Base-by-base conservation (phyloP, 2,329 filamentous ascomycete species). In the Fusarium tricinctum region DNA sequence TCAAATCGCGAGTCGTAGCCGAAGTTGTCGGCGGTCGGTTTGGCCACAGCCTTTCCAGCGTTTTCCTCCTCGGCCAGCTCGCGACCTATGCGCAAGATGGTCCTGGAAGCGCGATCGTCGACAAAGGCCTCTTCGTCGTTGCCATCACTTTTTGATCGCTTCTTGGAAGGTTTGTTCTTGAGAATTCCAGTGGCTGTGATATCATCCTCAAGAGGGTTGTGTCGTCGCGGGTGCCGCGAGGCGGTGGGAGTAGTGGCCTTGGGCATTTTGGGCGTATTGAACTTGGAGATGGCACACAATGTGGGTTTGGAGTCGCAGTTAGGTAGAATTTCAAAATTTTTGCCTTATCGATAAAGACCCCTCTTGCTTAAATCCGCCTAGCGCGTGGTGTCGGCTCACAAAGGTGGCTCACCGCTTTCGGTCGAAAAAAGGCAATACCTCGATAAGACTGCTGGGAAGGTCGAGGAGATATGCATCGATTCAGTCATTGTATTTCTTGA, bases 151-250 rank as follows among this genome's bases (percentile, higher is more conserved):
- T 89, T 91, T 69, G 85, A 83, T 79, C 89, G 91, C 72, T 86
- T 85, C 82, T 93, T 93, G 71, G 89, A 89, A 30, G 88, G 85
- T 84, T 94, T 90, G 77, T 89, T 89, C 82, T 94, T 88, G 75
- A 95, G 78, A 70, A 90, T 83, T 63, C 90, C 85, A 59, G 90
- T 86, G 71, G 93, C 85, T 72, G 91, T 81, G 76, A 98, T 85
- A 75, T 98, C 96, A 76, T 97, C 92, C 74, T 95, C 91, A 63
- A 99, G 91, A 40, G 95, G 94, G 73, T 97, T 97, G 81, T 97
- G 95, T 69, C 92, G 89, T 75, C 91, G 89, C 63, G 84, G 84
- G 71, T 84, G 84, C 77, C 85, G 88, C 70, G 78, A 81, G 59
- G 84, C 84, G 70, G 83, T 85, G 19, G 88, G 84, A 58, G 87